A percentile compares a stretch with the other conserved stretches of the same genome.
These are phyloP conservation scores for Malus domestica DNA, from an alignment of 306 rosid species.

Conservation along the genomic window ASM211411v1 NC_041795.1:24568501-24569000, in stretches of 20 bases:
- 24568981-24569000: background rate
- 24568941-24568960: background rate
- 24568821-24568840: too few species aligned
- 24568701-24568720: background rate
- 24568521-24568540: too few species aligned
- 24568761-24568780: background rate
- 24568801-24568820: background rate
- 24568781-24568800: background rate
- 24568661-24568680: background rate
- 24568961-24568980: background rate
- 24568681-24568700: background rate
- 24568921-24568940: background rate
- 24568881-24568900: background rate
- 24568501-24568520: too few species aligned
- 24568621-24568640: background rate
- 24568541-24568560: background rate
- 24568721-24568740: background rate
- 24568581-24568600: background rate
- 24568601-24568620: background rate
- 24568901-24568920: background rate
- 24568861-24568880: too few species aligned
- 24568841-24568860: too few species aligned
- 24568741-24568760: background rate
- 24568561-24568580: too few species aligned
- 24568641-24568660: background rate